Conservation (phyloP, 352 stramenopile species). For the Pythium brachiatum region DNA sequence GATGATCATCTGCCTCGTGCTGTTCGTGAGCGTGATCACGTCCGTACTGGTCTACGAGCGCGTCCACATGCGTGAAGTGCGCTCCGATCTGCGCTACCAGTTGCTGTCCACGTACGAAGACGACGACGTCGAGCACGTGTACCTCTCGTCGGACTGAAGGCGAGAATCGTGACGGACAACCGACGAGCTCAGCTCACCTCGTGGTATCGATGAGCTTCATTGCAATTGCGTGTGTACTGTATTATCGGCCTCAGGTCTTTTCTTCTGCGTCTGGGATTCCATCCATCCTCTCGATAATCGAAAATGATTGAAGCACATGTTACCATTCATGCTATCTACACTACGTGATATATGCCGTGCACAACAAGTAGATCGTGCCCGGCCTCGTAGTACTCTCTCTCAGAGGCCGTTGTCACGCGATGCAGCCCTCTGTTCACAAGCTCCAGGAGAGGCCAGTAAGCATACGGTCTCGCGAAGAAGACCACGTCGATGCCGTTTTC, state of each 20-base stretch:
- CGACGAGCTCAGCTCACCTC: too few relatives aligned
- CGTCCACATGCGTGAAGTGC: conserved; percentile 61
- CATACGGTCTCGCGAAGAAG: too few relatives aligned
- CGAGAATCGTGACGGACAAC: neutral
- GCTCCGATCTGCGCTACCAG: conserved; percentile 64
- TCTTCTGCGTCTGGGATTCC: too few relatives aligned
- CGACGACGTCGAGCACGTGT: conserved; percentile 77
- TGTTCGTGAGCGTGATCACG: conserved; percentile 71
- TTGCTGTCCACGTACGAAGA: conserved; percentile 79
- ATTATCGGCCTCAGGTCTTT: too few relatives aligned
- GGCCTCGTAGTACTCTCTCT: neutral
- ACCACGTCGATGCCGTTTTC: neutral
- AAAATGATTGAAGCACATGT: too few relatives aligned
- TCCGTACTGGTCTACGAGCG: conserved; percentile 78
- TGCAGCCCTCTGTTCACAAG: too few relatives aligned
- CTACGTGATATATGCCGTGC: neutral
- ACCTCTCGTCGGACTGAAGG: conserved; percentile 60
- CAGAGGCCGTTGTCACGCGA: too few relatives aligned
- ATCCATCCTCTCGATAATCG: too few relatives aligned
- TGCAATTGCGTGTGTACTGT: conserved; percentile 7
- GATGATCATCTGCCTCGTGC: conserved; percentile 70
- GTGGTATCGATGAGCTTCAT: too few relatives aligned
- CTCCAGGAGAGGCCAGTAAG: too few relatives aligned
- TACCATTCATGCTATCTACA: too few relatives aligned
- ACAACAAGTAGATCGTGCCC: neutral